Evolutionary conservation across 805 yeast species (phyloP).

Genomic region (Yarrowia deformans): DNA sequence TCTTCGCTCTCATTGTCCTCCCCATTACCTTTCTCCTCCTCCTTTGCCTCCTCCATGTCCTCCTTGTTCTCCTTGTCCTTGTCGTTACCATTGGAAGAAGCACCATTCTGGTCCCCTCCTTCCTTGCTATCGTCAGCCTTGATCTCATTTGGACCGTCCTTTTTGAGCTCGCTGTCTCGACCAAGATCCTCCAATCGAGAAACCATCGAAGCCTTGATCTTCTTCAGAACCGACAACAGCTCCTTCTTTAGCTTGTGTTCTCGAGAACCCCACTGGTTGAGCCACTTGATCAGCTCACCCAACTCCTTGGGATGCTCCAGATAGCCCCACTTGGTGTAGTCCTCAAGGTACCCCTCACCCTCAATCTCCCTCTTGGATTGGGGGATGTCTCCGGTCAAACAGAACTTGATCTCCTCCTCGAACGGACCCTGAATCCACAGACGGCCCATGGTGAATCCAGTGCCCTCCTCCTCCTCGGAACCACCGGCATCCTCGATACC

Average conservation of each 20-base stretch:
- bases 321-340: conserved; percentile 69
- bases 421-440: conserved; percentile 93
- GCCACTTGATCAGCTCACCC: conserved; percentile 64
- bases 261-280: conserved; percentile 76
- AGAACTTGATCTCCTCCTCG: conserved; percentile 55
- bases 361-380: conserved; percentile 77
- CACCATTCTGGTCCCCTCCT: neutral
- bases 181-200: conserved; percentile 54
- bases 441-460: conserved; percentile 73
- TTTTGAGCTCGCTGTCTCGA: conserved; percentile 49
- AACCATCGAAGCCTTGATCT: conserved; percentile 61
- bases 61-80: conserved; percentile 41
- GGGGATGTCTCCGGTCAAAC: conserved; percentile 37
- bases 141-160: conserved; percentile 44
- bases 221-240: conserved; percentile 59
- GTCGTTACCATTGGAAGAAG: conserved; percentile 13
- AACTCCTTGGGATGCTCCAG: conserved; percentile 69
- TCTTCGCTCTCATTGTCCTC: conserved; percentile 57
- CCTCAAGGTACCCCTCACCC: conserved; percentile 61
- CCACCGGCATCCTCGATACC: conserved; percentile 58
- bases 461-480: conserved; percentile 40
- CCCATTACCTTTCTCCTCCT: conserved; percentile 4
- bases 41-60: conserved; percentile 41
- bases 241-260: conserved; percentile 74
- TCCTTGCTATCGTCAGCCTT: conserved; percentile 40